A percentile compares a stretch with the other conserved stretches of the same genome.
phyloP scores from a whole-genome alignment of 305 asterid species.

The Fraxinus paxiana region DNA sequence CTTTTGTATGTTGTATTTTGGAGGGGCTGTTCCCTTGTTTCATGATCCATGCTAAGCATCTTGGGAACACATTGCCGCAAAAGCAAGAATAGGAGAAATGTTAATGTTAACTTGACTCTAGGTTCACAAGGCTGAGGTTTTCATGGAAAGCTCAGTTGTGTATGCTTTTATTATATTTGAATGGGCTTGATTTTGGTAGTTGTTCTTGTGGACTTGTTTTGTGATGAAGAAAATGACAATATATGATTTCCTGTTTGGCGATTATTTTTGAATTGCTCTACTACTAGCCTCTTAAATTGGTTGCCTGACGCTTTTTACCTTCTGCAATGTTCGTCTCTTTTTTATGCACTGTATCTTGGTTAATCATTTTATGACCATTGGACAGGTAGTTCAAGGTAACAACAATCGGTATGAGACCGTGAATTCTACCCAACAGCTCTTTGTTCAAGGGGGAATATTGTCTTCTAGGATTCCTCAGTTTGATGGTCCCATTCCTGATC shows the following conservation, averaged over 20 bases:
- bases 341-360: neutral
- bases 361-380: neutral
- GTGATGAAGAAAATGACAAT: neutral
- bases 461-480: slow-evolving; percentile 59
- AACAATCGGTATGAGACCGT: neutral
- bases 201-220: neutral
- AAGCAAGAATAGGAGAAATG: neutral
- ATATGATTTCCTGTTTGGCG: neutral
- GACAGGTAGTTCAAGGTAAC: neutral
- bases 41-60: neutral
- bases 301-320: neutral
- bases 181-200: neutral
- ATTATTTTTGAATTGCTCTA: neutral
- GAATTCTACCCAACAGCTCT: slow-evolving; percentile 26
- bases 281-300: neutral
- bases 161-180: neutral
- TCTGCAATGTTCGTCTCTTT: neutral
- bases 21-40: neutral
- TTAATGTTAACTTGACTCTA: neutral
- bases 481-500: slow-evolving; percentile 82
- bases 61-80: neutral
- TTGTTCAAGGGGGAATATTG: slow-evolving; percentile 27
- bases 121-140: neutral
- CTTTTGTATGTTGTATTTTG: neutral
- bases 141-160: neutral